A percentile compares a stretch with the other conserved stretches of the same genome.
phyloP scores from a whole-genome alignment of 139 green algal genomes.

The Chlorella sp. region DNA sequence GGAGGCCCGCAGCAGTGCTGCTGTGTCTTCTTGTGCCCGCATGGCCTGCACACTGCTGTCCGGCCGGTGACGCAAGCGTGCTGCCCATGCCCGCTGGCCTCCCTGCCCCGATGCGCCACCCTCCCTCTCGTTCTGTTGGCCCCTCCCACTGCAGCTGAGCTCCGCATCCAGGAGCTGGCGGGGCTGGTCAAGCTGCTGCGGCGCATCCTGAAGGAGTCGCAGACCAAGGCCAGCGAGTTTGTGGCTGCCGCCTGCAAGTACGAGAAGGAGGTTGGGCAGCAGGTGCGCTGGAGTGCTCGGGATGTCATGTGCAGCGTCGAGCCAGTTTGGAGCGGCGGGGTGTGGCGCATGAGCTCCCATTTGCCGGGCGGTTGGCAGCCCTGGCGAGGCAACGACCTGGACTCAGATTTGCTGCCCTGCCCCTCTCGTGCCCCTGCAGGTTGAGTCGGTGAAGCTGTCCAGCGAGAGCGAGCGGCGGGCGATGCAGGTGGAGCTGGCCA shows the following conservation, averaged over 20 bases:
- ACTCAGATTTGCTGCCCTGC: too few species aligned
- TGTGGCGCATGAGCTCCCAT: too few species aligned
- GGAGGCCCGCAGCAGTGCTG: not conserved
- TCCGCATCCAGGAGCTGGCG: constrained; percentile 82
- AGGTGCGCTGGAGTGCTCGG: constrained; percentile 46
- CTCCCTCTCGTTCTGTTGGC: too few species aligned
- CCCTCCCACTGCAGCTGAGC: constrained; percentile 40
- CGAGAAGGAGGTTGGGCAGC: constrained; percentile 65
- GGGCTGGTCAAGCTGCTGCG: constrained; percentile 81
- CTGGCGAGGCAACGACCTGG: too few species aligned
- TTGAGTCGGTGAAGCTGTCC: constrained; percentile 69
- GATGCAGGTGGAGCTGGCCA: constrained; percentile 74
- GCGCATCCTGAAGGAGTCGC: constrained; percentile 68
- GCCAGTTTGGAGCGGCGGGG: not conserved
- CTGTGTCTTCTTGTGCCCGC: too few species aligned
- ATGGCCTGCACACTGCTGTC: not conserved
- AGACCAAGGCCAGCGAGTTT: constrained; percentile 50
- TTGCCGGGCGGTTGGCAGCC: too few species aligned
- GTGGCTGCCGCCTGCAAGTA: constrained; percentile 62
- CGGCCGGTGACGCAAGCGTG: not conserved
- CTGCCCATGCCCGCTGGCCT: not conserved
- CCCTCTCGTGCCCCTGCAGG: constrained; percentile 37
- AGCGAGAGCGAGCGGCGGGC: constrained; percentile 53
- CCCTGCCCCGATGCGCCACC: not conserved
- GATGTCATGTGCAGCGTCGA: too few species aligned